phyloP scores from a whole-genome alignment of 2,329 filamentous ascomycete species.

The Chrysoporthe cubensis region DNA sequence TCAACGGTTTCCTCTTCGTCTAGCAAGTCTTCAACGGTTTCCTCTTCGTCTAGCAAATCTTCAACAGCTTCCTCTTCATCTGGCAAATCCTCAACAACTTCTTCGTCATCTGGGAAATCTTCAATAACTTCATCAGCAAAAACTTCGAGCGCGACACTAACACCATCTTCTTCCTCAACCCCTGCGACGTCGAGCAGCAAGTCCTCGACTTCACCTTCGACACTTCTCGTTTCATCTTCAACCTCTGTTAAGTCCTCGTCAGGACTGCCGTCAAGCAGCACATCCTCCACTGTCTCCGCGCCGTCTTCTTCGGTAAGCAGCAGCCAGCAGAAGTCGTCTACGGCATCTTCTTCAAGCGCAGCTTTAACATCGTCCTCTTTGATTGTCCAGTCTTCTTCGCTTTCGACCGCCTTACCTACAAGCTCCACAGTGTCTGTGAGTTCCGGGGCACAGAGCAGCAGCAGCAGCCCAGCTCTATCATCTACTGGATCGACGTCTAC shows the following conservation, averaged over 20 bases:
- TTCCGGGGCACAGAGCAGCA: background rate
- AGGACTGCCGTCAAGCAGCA: background rate
- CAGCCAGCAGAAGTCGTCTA: conserved; percentile 2
- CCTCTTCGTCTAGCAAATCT: background rate
- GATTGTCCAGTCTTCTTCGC: background rate
- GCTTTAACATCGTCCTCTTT: background rate
- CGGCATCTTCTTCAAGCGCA: background rate
- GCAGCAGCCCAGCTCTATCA: background rate
- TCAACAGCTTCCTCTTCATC: too few relatives aligned
- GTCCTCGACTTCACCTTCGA: background rate
- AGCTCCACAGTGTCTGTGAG: background rate
- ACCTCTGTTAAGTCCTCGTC: background rate
- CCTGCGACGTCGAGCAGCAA: background rate
- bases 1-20: background rate
- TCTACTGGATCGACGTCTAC: background rate
- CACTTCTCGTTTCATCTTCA: background rate
- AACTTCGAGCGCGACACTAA: background rate
- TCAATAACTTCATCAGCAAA: background rate
- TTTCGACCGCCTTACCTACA: background rate
- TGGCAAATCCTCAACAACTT: too few relatives aligned
- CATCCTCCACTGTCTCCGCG: background rate
- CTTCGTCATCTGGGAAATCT: background rate
- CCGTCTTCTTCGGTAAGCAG: background rate
- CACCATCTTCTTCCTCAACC: background rate
- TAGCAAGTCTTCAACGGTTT: background rate